Conservation (phyloP, 2,329 filamentous ascomycete genomes). For the Nemania bipapillata region DNA sequence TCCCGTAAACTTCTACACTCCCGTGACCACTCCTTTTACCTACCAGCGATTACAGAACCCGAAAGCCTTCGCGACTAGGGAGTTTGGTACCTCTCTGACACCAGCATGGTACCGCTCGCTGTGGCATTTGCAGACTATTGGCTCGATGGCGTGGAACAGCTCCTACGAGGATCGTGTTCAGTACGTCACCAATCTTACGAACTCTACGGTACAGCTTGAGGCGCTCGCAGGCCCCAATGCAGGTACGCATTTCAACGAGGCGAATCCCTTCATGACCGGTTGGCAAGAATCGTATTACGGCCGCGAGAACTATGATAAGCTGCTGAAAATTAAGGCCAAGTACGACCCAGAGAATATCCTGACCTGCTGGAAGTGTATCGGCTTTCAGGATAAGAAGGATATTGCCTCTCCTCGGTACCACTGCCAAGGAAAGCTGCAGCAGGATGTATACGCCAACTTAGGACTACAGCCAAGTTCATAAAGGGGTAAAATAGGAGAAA, state of each 20-base stretch:
- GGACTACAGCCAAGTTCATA: conserved; percentile 34
- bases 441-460: conserved; percentile 34
- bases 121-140: conserved; percentile 38
- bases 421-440: conserved; percentile 37
- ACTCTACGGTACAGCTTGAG: conserved; percentile 35
- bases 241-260: conserved; percentile 40
- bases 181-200: conserved; percentile 36
- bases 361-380: conserved; percentile 39
- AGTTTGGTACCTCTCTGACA: conserved; percentile 32
- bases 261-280: conserved; percentile 39
- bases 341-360: conserved; percentile 36
- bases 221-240: conserved; percentile 32
- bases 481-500: not conserved
- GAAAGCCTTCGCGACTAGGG: conserved; percentile 6
- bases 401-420: conserved; percentile 31
- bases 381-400: conserved; percentile 35
- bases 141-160: conserved; percentile 37
- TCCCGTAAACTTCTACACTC: conserved; percentile 37
- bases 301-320: conserved; percentile 35
- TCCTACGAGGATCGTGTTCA: conserved; percentile 35
- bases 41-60: conserved; percentile 28
- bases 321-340: conserved; percentile 36
- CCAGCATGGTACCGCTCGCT: conserved; percentile 40
- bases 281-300: conserved; percentile 40
- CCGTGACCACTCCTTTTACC: conserved; percentile 37